Conservation (phyloP, 768 basidiomycete species). For the Phaffia tasmanica region DNA sequence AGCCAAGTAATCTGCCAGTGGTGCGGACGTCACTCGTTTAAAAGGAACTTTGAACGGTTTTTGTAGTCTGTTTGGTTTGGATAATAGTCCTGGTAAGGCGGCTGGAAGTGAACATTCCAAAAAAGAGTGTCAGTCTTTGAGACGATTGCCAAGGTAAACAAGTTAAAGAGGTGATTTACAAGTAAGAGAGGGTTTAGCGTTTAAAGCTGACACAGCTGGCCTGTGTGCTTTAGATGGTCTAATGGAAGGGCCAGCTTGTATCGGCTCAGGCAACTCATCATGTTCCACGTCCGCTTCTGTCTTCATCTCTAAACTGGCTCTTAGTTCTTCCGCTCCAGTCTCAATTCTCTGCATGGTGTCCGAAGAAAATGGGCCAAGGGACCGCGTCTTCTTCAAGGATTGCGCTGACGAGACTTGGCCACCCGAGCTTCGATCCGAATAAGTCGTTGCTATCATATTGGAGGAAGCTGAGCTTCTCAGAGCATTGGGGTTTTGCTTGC, state of each 20-base stretch:
- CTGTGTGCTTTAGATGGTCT: neutral
- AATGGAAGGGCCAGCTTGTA: no score
- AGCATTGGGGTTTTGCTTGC: neutral
- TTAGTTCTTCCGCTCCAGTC: no score
- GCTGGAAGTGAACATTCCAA: neutral
- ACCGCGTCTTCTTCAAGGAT: no score
- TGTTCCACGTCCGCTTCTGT: no score
- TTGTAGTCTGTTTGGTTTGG: neutral
- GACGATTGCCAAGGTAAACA: no score
- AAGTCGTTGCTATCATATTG: no score
- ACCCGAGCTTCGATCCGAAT: no score
- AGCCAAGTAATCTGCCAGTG: neutral
- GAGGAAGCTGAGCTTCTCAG: neutral
- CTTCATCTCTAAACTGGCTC: no score
- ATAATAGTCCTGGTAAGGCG: neutral
- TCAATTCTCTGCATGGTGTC: no score
- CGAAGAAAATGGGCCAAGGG: no score
- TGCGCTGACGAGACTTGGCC: no score
- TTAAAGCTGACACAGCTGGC: neutral
- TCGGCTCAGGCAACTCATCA: no score
- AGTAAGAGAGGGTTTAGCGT: neutral
- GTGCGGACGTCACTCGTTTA: slow-evolving; percentile 3
- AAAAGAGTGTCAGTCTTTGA: neutral
- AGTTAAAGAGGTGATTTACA: neutral
- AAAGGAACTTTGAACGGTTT: slow-evolving; percentile 13